Base-by-base conservation (phyloP, 75 land plant species). In the Cupressus sempervirens region DNA sequence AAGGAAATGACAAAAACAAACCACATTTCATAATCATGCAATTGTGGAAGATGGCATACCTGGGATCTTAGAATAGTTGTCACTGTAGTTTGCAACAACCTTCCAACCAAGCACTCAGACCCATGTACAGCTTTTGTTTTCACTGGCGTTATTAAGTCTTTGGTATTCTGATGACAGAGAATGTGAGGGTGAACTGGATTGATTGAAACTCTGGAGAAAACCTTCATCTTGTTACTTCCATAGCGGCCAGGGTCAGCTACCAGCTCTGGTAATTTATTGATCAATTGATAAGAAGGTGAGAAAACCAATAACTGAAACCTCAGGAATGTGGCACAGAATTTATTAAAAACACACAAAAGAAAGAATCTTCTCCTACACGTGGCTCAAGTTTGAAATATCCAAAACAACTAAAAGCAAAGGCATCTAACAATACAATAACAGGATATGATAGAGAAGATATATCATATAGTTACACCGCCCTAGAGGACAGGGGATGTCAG, bases 211-310 rank as follows among this genome's bases (percentile, higher is more conserved):
- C 46, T 77, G 48, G 80, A 20, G 23, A 43, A 48, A 43, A 77
- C 80, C 48, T 77, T 77, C 80, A 77, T 4, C 48, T 43, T 77
- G 29, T 77, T 41, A 77, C 81, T 77, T 77, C n/a, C 46, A 77
- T 43, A 41, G 81, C 81, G 7, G 3, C 41, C 81, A 77, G 12
- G 10, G 46, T 77, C 81, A 77, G 14, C 48, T 77, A 77, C 45
- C 48, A 77, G 46, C 48, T 77, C 81, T 77, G 81, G 30, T 46
- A 2, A 77, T 77, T 18, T 23, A 77, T 43, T 43, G 20, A 77
- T 14, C 74, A 70, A 77, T 26, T 10, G 11, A 43, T 77, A 48
- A 77, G 29, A 77, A 77, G 80, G n/a, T 7, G 11, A 77, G 46
- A 77, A 77, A 77, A 77, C 2, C 23, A 46, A 77, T 43, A 70